Percentiles rank a stretch among this genome's conserved stretches.
Evolutionary conservation across 192 early-diverging fungal species (phyloP).

Genomic region (Rhizophlyctis rosea): DNA sequence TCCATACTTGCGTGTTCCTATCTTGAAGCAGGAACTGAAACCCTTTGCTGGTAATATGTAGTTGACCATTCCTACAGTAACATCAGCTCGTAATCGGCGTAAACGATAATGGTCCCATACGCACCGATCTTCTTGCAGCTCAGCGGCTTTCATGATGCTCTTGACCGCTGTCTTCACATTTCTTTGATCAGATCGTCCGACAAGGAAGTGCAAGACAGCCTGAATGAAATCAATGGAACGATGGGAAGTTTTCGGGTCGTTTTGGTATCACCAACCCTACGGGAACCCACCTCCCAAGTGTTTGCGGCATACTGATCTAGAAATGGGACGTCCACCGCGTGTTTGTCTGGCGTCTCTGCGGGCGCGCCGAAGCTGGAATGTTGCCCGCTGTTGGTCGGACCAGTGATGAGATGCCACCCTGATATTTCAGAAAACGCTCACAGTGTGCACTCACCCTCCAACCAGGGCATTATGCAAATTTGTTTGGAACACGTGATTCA

Average conservation of each 20-base stretch:
- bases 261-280: background rate
- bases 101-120: background rate
- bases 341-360: constrained; percentile 53
- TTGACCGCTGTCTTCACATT: constrained; percentile 68
- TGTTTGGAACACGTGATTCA: constrained; percentile 41
- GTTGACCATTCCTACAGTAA: constrained; percentile 31
- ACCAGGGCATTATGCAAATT: constrained; percentile 46
- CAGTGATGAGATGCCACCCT: background rate
- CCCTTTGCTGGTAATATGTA: constrained; percentile 89
- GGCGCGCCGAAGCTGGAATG: constrained; percentile 84
- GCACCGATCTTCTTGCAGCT: constrained; percentile 42
- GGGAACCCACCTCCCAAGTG: constrained; percentile 69
- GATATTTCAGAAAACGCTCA: background rate
- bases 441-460: constrained; percentile 29
- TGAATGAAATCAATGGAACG: constrained; percentile 6
- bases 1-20: constrained; percentile 93
- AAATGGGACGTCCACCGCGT: constrained; percentile 62
- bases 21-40: constrained; percentile 97
- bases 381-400: constrained; percentile 57
- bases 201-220: constrained; percentile 89
- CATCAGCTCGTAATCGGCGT: too few species aligned
- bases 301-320: constrained; percentile 78
- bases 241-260: background rate
- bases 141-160: constrained; percentile 68
- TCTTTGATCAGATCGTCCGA: constrained; percentile 71